Percentiles rank a stretch among this genome's conserved stretches.
Evolutionary conservation across 306 rosid species (phyloP).

Genomic region (Fragaria vesca): DNA sequence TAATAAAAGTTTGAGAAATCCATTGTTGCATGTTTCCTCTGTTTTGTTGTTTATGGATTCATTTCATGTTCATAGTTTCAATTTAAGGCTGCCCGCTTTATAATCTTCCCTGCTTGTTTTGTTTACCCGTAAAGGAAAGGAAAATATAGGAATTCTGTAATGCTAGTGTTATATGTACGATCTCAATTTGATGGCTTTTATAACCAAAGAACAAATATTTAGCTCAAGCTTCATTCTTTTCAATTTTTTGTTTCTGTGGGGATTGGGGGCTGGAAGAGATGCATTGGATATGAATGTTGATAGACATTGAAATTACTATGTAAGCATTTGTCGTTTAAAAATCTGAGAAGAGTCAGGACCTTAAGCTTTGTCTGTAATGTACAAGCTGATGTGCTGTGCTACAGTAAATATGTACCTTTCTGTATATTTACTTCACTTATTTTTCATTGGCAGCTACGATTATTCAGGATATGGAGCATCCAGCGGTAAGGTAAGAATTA

Average conservation of each 20-base stretch:
- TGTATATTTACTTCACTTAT: conserved; percentile 21
- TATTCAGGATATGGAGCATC: conserved; percentile 98
- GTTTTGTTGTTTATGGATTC: not conserved
- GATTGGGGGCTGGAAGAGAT: conserved; percentile 8
- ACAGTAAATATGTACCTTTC: conserved; percentile 5
- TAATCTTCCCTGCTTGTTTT: not conserved
- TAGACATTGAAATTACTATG: not conserved
- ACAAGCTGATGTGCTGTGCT: not conserved
- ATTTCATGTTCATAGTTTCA: not conserved
- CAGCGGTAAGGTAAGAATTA: conserved; percentile 80
- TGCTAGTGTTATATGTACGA: not conserved
- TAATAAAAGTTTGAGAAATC: not conserved
- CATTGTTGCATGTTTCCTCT: not conserved
- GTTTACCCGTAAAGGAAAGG: not conserved
- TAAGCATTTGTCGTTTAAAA: not conserved
- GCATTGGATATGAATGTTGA: not conserved
- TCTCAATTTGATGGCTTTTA: not conserved
- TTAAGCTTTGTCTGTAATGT: not conserved
- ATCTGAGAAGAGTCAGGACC: not conserved
- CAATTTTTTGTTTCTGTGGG: not conserved
- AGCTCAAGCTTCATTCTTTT: not conserved
- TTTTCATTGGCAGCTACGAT: conserved; percentile 75
- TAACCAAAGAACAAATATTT: conserved; percentile 1
- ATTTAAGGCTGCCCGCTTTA: conserved; percentile 5
- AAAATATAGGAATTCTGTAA: not conserved